Evolutionary conservation across 2,329 filamentous ascomycete genomes (phyloP).

Genomic region (Bipolaris oryzae): DNA sequence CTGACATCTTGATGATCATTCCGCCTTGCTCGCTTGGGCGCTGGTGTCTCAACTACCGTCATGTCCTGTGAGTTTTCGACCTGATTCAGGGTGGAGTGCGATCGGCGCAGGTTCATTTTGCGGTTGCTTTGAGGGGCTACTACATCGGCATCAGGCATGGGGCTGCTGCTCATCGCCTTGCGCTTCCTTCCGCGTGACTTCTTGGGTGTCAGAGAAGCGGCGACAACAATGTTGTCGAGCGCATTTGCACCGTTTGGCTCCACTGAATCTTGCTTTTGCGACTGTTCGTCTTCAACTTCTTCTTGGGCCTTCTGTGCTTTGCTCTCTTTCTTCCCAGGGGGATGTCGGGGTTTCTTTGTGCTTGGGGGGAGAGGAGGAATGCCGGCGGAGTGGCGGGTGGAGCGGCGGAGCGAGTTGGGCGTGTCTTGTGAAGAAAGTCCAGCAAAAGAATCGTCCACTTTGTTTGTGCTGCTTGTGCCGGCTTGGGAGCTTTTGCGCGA

Average conservation of each 20-base stretch:
- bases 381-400: constrained; percentile 32
- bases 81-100: constrained; percentile 39
- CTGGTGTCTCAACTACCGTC: constrained; percentile 33
- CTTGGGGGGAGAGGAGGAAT: constrained; percentile 27
- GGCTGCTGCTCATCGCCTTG: constrained; percentile 21
- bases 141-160: neutral
- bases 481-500: constrained; percentile 13
- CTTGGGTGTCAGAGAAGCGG: constrained; percentile 24
- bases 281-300: constrained; percentile 4
- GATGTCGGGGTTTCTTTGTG: constrained; percentile 34
- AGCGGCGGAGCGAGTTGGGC: constrained; percentile 33
- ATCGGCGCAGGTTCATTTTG: constrained; percentile 33
- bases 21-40: constrained; percentile 36
- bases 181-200: constrained; percentile 24
- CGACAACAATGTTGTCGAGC: constrained; percentile 51
- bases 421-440: constrained; percentile 25
- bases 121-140: constrained; percentile 27
- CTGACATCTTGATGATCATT: constrained; percentile 38
- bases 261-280: neutral
- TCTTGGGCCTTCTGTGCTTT: constrained; percentile 28
- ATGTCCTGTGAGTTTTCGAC: constrained; percentile 34
- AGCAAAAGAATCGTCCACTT: constrained; percentile 48
- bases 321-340: constrained; percentile 13
- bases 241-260: constrained; percentile 41
- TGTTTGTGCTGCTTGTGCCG: constrained; percentile 35